These are phyloP conservation scores for Carallia pectinifolia DNA, from an alignment of 345 rosid species.

Conservation along the genomic window DNA sequence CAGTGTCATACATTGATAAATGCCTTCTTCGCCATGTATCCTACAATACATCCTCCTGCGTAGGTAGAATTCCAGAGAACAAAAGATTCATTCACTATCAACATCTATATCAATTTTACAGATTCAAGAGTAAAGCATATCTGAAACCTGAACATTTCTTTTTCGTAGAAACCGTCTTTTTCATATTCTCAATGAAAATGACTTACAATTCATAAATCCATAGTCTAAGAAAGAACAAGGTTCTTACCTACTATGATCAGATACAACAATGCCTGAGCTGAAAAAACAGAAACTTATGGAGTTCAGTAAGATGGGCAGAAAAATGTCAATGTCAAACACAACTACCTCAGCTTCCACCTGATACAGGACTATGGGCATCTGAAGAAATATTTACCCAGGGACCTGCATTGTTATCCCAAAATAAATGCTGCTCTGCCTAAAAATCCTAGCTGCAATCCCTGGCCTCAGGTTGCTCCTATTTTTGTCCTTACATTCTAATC, in stretches of 20 bases:
- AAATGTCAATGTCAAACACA: not conserved
- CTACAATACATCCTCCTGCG: slow-evolving; percentile 1
- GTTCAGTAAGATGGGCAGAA: not conserved
- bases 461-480: not conserved
- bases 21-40: slow-evolving; percentile 17
- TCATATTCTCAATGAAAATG: not conserved
- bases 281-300: not conserved
- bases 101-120: not conserved
- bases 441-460: not conserved
- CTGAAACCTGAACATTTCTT: too few relatives aligned
- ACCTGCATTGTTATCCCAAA: not conserved
- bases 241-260: slow-evolving; percentile 13
- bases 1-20: slow-evolving; percentile 16
- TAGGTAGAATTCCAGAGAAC: not conserved
- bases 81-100: not conserved
- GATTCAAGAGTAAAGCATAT: not conserved
- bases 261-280: not conserved
- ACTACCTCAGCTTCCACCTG: not conserved
- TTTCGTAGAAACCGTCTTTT: not conserved
- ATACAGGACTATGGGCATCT: too few relatives aligned
- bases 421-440: not conserved
- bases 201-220: not conserved
- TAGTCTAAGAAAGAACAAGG: not conserved
- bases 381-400: not conserved
- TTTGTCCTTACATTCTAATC: not conserved